A percentile compares a stretch with the other conserved stretches of the same genome.
These are phyloP conservation scores for Tolypocladium amazonense DNA, from an alignment of 2,329 filamentous ascomycete species.

Conservation along the genomic window DNA sequence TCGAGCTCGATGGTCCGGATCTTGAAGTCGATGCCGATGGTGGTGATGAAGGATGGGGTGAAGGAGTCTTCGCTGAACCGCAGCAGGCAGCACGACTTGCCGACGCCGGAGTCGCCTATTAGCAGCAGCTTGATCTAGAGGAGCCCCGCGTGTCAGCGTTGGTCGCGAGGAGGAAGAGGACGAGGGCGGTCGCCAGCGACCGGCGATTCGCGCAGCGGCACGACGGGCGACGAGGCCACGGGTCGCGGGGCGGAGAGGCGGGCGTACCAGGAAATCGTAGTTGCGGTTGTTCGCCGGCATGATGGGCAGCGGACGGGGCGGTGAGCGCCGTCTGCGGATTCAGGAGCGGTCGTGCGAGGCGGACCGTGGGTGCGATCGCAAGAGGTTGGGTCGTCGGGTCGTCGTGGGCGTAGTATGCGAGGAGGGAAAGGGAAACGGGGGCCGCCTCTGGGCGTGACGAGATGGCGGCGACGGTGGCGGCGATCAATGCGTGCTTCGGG, in stretches of 20 bases:
- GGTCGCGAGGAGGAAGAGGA: not conserved
- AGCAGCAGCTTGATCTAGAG: slow-evolving; percentile 86
- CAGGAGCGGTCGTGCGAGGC: not conserved
- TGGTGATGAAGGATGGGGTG: slow-evolving; percentile 96
- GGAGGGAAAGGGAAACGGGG: not conserved
- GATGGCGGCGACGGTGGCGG: not conserved
- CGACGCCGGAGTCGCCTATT: slow-evolving; percentile 92
- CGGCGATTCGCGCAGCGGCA: not conserved
- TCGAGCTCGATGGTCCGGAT: slow-evolving; percentile 98
- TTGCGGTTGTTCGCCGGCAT: slow-evolving; percentile 97
- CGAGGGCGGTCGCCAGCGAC: not conserved
- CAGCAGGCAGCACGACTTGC: slow-evolving; percentile 93
- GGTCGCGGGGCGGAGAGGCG: slow-evolving; percentile 8
- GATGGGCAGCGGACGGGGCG: slow-evolving; percentile 18
- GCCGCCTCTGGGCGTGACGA: not conserved
- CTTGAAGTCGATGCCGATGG: slow-evolving; percentile 99
- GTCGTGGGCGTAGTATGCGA: not conserved
- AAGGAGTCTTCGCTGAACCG: slow-evolving; percentile 97
- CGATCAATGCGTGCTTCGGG: not conserved
- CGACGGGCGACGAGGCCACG: not conserved
- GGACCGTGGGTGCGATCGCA: not conserved
- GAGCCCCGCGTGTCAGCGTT: slow-evolving; percentile 2
- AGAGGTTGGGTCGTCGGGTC: not conserved
- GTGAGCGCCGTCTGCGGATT: not conserved
- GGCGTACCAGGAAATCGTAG: slow-evolving; percentile 92